Conservation (phyloP, 805 yeast genomes). For the Cyberlindnera xishuangbannaensis region DNA sequence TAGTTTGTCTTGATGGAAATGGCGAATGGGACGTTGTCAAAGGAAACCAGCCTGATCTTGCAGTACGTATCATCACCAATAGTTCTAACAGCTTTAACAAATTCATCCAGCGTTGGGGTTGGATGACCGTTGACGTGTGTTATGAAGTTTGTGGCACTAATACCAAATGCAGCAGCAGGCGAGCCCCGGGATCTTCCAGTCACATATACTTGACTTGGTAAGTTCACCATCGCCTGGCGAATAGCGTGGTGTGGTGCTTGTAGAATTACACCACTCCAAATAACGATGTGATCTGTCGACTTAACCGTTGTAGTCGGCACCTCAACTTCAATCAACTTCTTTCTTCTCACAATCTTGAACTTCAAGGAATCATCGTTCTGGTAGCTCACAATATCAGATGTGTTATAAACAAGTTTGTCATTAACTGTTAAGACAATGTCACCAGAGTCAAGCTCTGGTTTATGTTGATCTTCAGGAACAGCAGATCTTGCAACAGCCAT, state of each 20-base stretch:
- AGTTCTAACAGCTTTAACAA: slow-evolving; percentile 56
- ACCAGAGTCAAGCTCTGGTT: slow-evolving; percentile 42
- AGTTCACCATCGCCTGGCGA: slow-evolving; percentile 67
- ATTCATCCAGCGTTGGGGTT: slow-evolving; percentile 64
- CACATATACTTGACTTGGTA: slow-evolving; percentile 83
- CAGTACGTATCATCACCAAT: slow-evolving; percentile 80
- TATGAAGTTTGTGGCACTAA: slow-evolving; percentile 75
- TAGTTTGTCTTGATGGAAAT: slow-evolving; percentile 80
- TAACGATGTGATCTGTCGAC: slow-evolving; percentile 59
- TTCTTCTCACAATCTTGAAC: slow-evolving; percentile 68
- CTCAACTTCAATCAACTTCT: slow-evolving; percentile 50
- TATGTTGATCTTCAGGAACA: slow-evolving; percentile 34
- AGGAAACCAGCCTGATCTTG: slow-evolving; percentile 73
- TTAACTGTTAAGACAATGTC: slow-evolving; percentile 74
- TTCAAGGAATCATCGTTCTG: slow-evolving; percentile 37
- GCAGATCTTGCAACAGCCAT: slow-evolving; percentile 66
- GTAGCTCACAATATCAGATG: slow-evolving; percentile 45
- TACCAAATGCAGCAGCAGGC: slow-evolving; percentile 78
- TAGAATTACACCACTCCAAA: slow-evolving; percentile 79
- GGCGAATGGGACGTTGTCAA: slow-evolving; percentile 84
- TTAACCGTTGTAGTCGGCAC: slow-evolving; percentile 63
- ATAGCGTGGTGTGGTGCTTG: slow-evolving; percentile 94
- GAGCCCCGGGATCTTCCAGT: slow-evolving; percentile 73
- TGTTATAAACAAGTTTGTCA: slow-evolving; percentile 55
- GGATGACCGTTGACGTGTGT: slow-evolving; percentile 81